Evolutionary conservation across 768 basidiomycete genomes (phyloP).

Genomic region (Suillus placidus): DNA sequence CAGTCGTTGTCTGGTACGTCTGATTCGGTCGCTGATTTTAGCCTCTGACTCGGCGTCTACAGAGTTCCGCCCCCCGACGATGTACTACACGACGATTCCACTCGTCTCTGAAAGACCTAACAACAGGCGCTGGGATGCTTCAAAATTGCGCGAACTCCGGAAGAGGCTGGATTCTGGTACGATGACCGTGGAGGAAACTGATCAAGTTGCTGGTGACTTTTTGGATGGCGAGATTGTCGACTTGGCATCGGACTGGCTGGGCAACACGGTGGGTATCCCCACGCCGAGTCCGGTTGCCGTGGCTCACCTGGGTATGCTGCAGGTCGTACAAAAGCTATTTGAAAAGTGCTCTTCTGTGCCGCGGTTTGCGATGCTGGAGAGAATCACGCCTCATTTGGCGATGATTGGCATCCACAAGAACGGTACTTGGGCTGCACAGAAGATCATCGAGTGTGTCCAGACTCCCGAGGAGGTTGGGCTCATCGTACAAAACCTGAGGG

Average conservation of each 20-base stretch:
- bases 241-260: conserved; percentile 96
- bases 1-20: conserved; percentile 81
- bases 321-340: conserved; percentile 97
- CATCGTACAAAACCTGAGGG: conserved; percentile 83
- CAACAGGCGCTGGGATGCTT: conserved; percentile 91
- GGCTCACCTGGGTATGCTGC: conserved; percentile 10
- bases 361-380: conserved; percentile 89
- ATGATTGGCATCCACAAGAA: conserved; percentile 99
- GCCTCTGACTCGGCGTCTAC: conserved; percentile 15
- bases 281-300: conserved; percentile 8
- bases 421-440: conserved; percentile 99
- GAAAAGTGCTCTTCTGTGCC: conserved; percentile 81
- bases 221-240: conserved; percentile 95
- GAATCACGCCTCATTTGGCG: conserved; percentile 90
- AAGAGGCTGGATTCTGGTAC: conserved; percentile 92
- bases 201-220: conserved; percentile 87
- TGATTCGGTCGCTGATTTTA: background rate
- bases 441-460: conserved; percentile 95
- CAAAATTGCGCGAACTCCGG: conserved; percentile 90
- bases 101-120: conserved; percentile 82
- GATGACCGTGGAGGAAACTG: conserved; percentile 83
- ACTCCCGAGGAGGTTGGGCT: conserved; percentile 84
- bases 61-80: conserved; percentile 92
- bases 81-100: conserved; percentile 97
- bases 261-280: conserved; percentile 66